Base-by-base conservation (phyloP, 208 protist species). In the Crithidia thermophila region DNA sequence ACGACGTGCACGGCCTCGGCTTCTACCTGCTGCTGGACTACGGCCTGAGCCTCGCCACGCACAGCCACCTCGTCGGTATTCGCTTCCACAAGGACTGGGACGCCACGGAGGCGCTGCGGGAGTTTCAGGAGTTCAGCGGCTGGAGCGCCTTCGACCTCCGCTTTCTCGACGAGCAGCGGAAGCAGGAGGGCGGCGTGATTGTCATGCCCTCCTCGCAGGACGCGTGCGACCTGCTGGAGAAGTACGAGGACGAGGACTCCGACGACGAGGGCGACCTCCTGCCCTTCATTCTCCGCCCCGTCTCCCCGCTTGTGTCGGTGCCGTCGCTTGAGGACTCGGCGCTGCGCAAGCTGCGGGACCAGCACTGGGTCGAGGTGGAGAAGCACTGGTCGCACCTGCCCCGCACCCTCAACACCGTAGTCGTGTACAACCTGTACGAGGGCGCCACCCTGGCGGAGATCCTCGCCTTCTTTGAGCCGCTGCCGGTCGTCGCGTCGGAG, bases 201-300 rank as follows among this genome's bases (percentile, higher is more conserved):
- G 85, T 95, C 21, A 82, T 95, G 72, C 87, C 90, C 1, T 83
- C 87, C 6, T 76, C 85, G 51, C 84, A 92, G 53, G 90, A 95
- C 46, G 90, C 82, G 25, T 87, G 75, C 66, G 90, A 95, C 70
- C 31, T 95, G 9, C 79, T 95, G 43, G 90, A 95, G 59, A 85
- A 80, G 67, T 95, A 95, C 72, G 90, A 95, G 55, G 90, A 95
- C 62, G 90, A 95, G 57, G 90, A 95, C 71, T 88, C 82, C 9
- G 90, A 95, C 67, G 90, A 95, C 69, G 86, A 95, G 39, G 82
- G 84, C 23, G 87, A 88, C 46, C 37, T 91, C 9, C 68, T 95
- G n/a, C 84, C 82, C 1, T 95, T 95, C 66, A 74, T 85, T 51
- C 77, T 95, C 43, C 90, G 90, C 4, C 90, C 90, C 23, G 83